phyloP scores from a whole-genome alignment of 2,329 filamentous ascomycete species.

The Sclerotinia nivalis region DNA sequence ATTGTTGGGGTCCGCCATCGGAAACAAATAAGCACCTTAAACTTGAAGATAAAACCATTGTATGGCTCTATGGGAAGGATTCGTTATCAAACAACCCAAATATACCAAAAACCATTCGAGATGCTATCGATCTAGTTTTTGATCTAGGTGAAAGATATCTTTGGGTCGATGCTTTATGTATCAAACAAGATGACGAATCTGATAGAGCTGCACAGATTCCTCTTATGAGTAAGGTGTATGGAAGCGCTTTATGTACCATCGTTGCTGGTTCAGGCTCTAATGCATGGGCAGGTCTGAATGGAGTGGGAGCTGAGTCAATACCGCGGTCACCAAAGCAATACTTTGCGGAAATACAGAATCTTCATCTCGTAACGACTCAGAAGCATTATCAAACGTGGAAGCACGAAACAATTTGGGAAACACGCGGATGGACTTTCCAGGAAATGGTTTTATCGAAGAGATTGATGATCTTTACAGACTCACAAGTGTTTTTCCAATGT shows the following conservation, averaged over 20 bases:
- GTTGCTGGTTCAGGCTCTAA: slow-evolving; percentile 33
- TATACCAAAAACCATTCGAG: slow-evolving; percentile 25
- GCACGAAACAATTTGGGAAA: slow-evolving; percentile 14
- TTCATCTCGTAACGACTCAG: slow-evolving; percentile 1
- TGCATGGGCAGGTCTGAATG: slow-evolving; percentile 28
- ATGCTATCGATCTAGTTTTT: slow-evolving; percentile 32
- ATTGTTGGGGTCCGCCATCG: slow-evolving; percentile 10
- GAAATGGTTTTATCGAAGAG: slow-evolving; percentile 21
- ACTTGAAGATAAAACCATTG: slow-evolving; percentile 4
- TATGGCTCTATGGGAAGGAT: neutral
- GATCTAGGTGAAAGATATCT: slow-evolving; percentile 30
- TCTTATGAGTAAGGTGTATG: slow-evolving; percentile 32
- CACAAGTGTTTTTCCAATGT: slow-evolving; percentile 21
- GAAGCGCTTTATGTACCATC: slow-evolving; percentile 27
- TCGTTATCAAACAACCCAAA: slow-evolving; percentile 14
- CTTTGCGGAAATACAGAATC: neutral
- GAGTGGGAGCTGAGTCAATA: slow-evolving; percentile 9
- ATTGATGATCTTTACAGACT: slow-evolving; percentile 23
- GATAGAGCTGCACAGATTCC: slow-evolving; percentile 16
- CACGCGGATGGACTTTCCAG: slow-evolving; percentile 24
- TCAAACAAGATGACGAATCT: slow-evolving; percentile 20
- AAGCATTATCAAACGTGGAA: slow-evolving; percentile 18
- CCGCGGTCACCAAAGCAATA: slow-evolving; percentile 2
- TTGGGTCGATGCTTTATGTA: slow-evolving; percentile 29
- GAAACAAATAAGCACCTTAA: slow-evolving; percentile 13